These are phyloP conservation scores for Eucommia ulmoides DNA, from an alignment of 257 asterid genomes.

Conservation along the genomic window DNA sequence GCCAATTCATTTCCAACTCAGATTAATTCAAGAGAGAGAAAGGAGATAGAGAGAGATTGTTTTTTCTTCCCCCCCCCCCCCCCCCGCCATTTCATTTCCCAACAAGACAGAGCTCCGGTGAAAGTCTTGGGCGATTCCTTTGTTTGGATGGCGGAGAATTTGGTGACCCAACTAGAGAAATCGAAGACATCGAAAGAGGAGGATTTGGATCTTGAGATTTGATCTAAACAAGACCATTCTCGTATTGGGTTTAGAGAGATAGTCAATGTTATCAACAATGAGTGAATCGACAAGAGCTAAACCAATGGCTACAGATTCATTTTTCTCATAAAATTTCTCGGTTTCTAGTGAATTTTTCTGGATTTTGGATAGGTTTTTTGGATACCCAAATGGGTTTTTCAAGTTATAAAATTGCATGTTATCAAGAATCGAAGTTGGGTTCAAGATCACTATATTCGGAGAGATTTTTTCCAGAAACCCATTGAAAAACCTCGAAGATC, in stretches of 20 bases:
- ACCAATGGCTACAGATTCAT: constrained; percentile 33
- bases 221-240: constrained; percentile 67
- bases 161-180: constrained; percentile 38
- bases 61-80: too few species aligned
- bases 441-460: constrained; percentile 32
- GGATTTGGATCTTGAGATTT: constrained; percentile 64
- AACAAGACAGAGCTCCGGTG: constrained; percentile 34
- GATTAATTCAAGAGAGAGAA: too few species aligned
- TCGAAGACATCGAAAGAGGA: constrained; percentile 23
- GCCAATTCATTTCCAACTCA: too few species aligned
- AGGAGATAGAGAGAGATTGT: too few species aligned
- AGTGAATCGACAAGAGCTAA: constrained; percentile 61
- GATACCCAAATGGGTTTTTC: constrained; percentile 39
- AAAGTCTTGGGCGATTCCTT: constrained; percentile 31
- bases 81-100: too few species aligned
- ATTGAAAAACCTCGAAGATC: constrained; percentile 53
- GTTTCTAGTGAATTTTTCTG: constrained; percentile 25
- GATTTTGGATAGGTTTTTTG: constrained; percentile 22
- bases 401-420: constrained; percentile 28
- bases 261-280: constrained; percentile 32
- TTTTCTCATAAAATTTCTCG: constrained; percentile 34
- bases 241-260: constrained; percentile 19
- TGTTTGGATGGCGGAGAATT: constrained; percentile 31
- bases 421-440: constrained; percentile 84
- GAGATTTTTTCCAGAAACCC: constrained; percentile 31